phyloP scores from a whole-genome alignment of 768 basidiomycete genomes.

The Tylopilus rubrobrunneus region DNA sequence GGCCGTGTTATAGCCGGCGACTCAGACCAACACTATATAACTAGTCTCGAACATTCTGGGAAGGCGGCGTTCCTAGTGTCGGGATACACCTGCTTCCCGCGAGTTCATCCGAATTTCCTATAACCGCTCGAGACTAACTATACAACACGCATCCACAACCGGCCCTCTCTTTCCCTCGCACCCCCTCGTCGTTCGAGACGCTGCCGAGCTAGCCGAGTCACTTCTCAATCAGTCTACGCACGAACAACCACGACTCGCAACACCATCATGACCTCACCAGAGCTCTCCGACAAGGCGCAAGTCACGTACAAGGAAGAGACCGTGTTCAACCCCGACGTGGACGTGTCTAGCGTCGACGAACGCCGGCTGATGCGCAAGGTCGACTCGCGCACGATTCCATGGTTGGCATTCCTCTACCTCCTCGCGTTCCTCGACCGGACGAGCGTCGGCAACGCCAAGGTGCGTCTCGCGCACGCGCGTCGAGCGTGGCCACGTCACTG shows the following conservation, averaged over 20 bases:
- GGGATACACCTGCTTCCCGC: too few relatives aligned
- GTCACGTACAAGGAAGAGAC: background rate
- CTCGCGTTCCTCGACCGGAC: slow-evolving; percentile 66
- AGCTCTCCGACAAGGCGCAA: slow-evolving; percentile 4
- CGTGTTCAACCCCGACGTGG: slow-evolving; percentile 44
- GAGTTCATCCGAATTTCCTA: too few relatives aligned
- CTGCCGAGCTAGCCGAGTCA: too few relatives aligned
- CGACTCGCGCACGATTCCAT: slow-evolving; percentile 61
- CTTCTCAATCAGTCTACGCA: background rate
- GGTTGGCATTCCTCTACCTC: slow-evolving; percentile 73
- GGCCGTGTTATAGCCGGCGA: too few relatives aligned
- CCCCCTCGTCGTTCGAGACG: background rate
- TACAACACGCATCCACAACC: background rate
- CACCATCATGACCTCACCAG: too few relatives aligned
- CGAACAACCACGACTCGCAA: too few relatives aligned
- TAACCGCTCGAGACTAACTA: too few relatives aligned
- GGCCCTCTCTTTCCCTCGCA: background rate
- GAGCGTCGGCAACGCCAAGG: slow-evolving; percentile 45
- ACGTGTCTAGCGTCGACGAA: slow-evolving; percentile 62
- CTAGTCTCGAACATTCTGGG: too few relatives aligned
- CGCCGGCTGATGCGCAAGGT: slow-evolving; percentile 67
- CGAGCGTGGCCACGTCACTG: too few relatives aligned
- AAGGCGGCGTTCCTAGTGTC: too few relatives aligned
- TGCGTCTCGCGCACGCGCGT: background rate
- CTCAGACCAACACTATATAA: too few relatives aligned